Conservation (phyloP, 2,329 filamentous ascomycete species). For the Pyricularia pennisetigena region DNA sequence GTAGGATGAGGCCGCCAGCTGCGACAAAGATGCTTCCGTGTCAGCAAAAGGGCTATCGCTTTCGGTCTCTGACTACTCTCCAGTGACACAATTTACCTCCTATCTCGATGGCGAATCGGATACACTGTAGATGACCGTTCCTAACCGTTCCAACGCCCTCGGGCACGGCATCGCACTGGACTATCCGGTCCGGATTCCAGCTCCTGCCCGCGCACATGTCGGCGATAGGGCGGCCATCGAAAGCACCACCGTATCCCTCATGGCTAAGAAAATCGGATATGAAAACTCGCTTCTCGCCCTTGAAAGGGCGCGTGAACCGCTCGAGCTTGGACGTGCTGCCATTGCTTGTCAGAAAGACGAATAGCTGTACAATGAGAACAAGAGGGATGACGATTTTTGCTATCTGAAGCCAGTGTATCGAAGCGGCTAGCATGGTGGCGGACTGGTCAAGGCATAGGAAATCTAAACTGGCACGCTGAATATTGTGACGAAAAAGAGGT, state of each 20-base stretch:
- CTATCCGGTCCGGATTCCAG: constrained; percentile 30
- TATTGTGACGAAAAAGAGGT: not conserved
- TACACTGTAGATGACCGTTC: constrained; percentile 32
- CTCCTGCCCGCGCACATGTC: constrained; percentile 23
- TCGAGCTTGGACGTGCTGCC: constrained; percentile 3
- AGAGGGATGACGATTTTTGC: not conserved
- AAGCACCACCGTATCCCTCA: constrained; percentile 19
- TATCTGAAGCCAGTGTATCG: not conserved
- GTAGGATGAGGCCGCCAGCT: constrained; percentile 26
- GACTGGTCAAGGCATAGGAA: not conserved
- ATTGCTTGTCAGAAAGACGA: constrained; percentile 11
- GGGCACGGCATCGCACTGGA: constrained; percentile 30
- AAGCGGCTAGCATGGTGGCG: not conserved
- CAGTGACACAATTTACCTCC: constrained; percentile 26
- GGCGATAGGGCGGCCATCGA: constrained; percentile 20
- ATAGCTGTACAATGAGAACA: not conserved
- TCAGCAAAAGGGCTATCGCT: not conserved
- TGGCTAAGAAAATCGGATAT: constrained; percentile 21
- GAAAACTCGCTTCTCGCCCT: constrained; percentile 22
- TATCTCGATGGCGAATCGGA: constrained; percentile 35
- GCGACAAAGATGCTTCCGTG: not conserved
- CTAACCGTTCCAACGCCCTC: constrained; percentile 34
- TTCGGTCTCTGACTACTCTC: not conserved
- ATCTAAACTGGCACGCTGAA: not conserved
- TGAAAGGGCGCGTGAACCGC: constrained; percentile 17